Percentiles rank a stretch among this genome's conserved stretches.
phyloP scores from a whole-genome alignment of 306 rosid genomes.

The Myrica gale region DNA sequence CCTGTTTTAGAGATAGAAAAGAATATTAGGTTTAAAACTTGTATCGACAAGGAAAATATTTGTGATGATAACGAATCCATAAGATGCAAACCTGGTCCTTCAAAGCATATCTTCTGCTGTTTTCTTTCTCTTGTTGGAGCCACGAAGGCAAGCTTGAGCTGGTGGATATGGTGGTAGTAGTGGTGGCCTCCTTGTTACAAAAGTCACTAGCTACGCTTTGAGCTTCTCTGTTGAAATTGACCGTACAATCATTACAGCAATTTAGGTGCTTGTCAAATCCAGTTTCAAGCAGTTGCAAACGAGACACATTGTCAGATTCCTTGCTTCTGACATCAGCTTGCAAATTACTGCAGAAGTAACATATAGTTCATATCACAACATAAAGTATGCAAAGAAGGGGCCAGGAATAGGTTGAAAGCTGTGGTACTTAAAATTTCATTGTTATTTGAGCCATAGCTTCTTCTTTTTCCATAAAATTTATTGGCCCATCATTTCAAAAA shows the following conservation, averaged over 20 bases:
- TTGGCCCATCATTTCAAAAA: too few species aligned
- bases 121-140: conserved; percentile 67
- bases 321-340: conserved; percentile 44
- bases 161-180: conserved; percentile 26
- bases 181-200: conserved; percentile 28
- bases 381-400: neutral
- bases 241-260: conserved; percentile 53
- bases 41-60: neutral
- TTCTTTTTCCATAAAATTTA: too few species aligned
- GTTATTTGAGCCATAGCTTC: too few species aligned
- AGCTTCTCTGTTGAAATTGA: conserved; percentile 51
- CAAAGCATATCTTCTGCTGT: conserved; percentile 30
- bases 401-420: neutral
- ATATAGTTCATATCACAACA: conserved; percentile 9
- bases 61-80: neutral
- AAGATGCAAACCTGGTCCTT: conserved; percentile 43
- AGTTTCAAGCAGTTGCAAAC: conserved; percentile 18
- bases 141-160: conserved; percentile 58
- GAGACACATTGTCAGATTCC: conserved; percentile 35
- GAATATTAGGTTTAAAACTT: neutral
- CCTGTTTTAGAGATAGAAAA: conserved; percentile 40
- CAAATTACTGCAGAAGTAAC: conserved; percentile 39
- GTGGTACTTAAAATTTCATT: neutral
- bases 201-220: conserved; percentile 31
- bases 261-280: conserved; percentile 35